A percentile compares a stretch with the other conserved stretches of the same genome.
These are phyloP conservation scores for Pseudonectria foliicola DNA, from an alignment of 2,329 filamentous ascomycete genomes.

Conservation along the genomic window DNA sequence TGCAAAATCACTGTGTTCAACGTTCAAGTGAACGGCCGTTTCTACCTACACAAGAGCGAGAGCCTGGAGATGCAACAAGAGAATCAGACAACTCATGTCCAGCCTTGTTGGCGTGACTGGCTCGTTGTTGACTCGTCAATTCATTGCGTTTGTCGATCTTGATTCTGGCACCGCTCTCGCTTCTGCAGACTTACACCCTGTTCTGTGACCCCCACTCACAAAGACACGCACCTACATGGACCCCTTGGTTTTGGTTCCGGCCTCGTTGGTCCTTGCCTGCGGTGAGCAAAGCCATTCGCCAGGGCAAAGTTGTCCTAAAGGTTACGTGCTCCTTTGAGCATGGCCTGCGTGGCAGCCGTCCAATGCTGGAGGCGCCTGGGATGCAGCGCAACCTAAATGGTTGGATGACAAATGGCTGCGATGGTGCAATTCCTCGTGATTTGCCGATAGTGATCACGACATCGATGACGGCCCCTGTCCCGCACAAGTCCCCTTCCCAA, in stretches of 20 bases:
- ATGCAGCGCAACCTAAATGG: constrained; percentile 18
- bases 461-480: constrained; percentile 16
- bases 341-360: constrained; percentile 9
- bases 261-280: constrained; percentile 11
- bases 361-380: background rate
- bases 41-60: too few species aligned
- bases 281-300: constrained; percentile 10
- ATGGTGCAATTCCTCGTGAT: constrained; percentile 60
- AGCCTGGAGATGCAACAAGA: too few species aligned
- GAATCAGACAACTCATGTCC: too few species aligned
- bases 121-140: background rate
- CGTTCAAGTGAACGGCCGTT: too few species aligned
- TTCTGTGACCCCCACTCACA: too few species aligned
- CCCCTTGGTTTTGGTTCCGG: background rate
- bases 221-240: too few species aligned
- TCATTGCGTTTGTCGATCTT: background rate
- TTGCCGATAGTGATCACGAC: constrained; percentile 25
- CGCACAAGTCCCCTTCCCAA: constrained; percentile 18
- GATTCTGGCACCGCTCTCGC: too few species aligned
- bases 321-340: constrained; percentile 14
- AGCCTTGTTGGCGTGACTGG: too few species aligned
- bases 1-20: background rate
- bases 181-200: too few species aligned
- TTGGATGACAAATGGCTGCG: constrained; percentile 36
- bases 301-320: constrained; percentile 16